Base-by-base conservation (phyloP, 2,329 filamentous ascomycete genomes). In the Fusarium gaditjirri region DNA sequence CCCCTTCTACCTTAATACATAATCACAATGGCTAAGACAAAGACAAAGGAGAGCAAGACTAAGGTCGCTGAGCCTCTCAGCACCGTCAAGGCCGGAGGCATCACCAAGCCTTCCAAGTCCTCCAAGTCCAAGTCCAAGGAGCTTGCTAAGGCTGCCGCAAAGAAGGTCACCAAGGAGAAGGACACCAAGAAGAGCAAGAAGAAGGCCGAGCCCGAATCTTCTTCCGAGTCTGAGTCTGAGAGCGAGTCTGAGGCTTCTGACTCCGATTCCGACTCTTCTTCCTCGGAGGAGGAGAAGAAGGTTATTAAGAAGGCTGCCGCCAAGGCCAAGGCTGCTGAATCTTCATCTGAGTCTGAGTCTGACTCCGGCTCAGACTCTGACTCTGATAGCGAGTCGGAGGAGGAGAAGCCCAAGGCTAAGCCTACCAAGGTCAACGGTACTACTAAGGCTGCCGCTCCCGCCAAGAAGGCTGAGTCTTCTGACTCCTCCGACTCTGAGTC, bases 91-190 rank as follows among this genome's bases (percentile, higher is more conserved):
- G 87, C 86, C 76, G 90, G 86, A 75, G 88, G 88, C 73, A 86
- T 93, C 77, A 88, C 87, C 84, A 94, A 94, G 86, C 80, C 90
- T 58, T 85, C 88, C 86, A 81, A 90, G 63, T 85, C 88, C 73
- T 83, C 90, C 79, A 91, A 90, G 83, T 83, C 86, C 68, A 92
- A 92, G 85, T 87, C 89, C 77, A 92, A 92, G 86, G 86, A 90
- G 72, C 80, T 89, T 27, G 90, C 90, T 76, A 92, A 93, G 87
- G 84, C 86, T 67, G 84, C 87, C 65, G 80, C 84, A 75, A 89
- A 89, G 82, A 84, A 85, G 73, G 76, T 84, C 58, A 83, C 83
- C 76, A 81, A 82, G 76, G 83, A 84, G 78, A 81, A 82, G 76
- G 84, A 85, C 76, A 79, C 80, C 47, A 86, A 88, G 84, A 87